Evolutionary conservation across 768 basidiomycete genomes (phyloP).

Genomic region (Termitomyces sp.): DNA sequence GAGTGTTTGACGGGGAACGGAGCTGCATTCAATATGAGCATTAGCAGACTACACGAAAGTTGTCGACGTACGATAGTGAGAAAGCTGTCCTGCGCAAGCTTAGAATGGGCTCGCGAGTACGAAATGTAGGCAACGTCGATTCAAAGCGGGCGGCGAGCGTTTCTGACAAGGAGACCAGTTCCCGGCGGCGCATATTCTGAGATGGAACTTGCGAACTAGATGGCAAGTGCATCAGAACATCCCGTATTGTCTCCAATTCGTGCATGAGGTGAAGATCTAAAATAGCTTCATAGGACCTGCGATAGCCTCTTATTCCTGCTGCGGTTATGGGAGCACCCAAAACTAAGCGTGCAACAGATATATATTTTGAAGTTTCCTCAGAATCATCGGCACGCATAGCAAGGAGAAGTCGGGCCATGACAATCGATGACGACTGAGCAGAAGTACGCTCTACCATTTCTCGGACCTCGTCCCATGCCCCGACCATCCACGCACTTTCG

Average conservation of each 20-base stretch:
- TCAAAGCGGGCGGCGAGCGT: constrained; percentile 63
- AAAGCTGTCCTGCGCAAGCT: constrained; percentile 88
- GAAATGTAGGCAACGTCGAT: constrained; percentile 80
- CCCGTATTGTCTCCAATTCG: constrained; percentile 71
- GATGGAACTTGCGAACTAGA: constrained; percentile 30
- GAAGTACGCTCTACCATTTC: constrained; percentile 45
- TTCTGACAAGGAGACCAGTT: constrained; percentile 37
- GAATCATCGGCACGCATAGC: constrained; percentile 61
- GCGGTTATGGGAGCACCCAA: constrained; percentile 80
- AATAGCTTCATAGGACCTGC: constrained; percentile 80
- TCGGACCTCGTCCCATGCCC: constrained; percentile 85
- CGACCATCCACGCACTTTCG: constrained; percentile 95
- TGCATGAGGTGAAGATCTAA: constrained; percentile 81
- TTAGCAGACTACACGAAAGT: background rate
- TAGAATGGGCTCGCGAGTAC: constrained; percentile 80
- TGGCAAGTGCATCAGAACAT: constrained; percentile 32
- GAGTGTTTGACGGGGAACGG: constrained; percentile 31
- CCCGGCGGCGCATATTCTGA: constrained; percentile 25
- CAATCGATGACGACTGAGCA: constrained; percentile 53
- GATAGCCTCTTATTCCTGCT: constrained; percentile 76
- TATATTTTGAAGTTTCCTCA: constrained; percentile 37
- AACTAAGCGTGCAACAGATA: constrained; percentile 60
- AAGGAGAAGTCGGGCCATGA: constrained; percentile 75
- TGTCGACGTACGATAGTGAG: constrained; percentile 49
- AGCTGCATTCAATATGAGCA: constrained; percentile 16